Base-by-base conservation (phyloP, 305 asterid genomes). In the Solanum hybrid region DNA sequence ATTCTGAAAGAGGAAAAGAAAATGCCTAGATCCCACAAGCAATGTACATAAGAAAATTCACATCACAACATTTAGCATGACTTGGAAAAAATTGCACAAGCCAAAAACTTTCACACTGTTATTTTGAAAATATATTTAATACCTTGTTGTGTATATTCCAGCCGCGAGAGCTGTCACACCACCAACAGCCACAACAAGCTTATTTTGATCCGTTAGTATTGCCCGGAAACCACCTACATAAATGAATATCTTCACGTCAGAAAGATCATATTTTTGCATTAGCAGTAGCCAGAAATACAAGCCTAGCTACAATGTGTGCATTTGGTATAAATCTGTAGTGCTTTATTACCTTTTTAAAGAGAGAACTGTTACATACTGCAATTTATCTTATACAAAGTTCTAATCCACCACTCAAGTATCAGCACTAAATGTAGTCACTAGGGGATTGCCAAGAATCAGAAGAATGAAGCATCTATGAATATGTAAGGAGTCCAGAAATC, bases 111-210 rank as follows among this genome's bases (percentile, higher is more conserved):
- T n/a, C 64, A 69, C 33, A 73, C 86, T 82, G 90, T 11, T 39
- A 18, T 90, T 86, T 74, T 78, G 77, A 89, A 33, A 40, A 78
- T 73, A 87, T 82, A 83, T 24, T 73, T 87, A 87, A 86, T 93
- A 97, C 99, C 99, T 96, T 91, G 99, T 97, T 37, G 99, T 96
- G 96, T 96, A 97, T 89, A 97, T 90, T 57, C 99, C 99, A 33
- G 99, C 98, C 8, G 99, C 99, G 90, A 97, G 99, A 91, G 98
- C 99, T 69, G 99, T 97, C 89, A 96, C 93, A 20, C 99, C 98
- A 79, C 98, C 99, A 71, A 97, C 98, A 89, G 96, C 97, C 80
- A 97, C 98, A 92, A 96, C 96, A 90, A 97, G 92, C 95, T 97
- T 97, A 92, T 96, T 95, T 92, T 96, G 98, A 92, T 96, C 99